Percentiles rank a stretch among this genome's conserved stretches.
Conservation (phyloP, 2,329 filamentous ascomycete species). For the Capronia coronata region DNA sequence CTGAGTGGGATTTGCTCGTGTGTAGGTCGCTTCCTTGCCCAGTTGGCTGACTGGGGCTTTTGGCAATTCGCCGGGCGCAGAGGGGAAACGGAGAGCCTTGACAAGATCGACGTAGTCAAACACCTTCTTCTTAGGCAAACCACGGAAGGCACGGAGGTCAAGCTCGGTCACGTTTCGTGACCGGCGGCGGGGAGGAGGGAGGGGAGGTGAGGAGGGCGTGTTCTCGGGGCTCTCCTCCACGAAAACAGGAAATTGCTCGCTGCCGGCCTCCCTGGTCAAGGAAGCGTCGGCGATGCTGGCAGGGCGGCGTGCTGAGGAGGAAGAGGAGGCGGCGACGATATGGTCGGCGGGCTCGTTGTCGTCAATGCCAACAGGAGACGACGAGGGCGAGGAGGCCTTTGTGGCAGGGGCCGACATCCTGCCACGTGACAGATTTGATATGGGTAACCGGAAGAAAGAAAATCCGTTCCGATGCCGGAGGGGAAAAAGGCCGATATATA, state of each 20-base stretch:
- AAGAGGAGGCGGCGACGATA: constrained; percentile 6
- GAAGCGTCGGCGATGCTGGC: constrained; percentile 8
- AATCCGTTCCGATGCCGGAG: constrained; percentile 5
- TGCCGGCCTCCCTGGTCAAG: constrained; percentile 9
- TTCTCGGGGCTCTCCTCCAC: constrained; percentile 13
- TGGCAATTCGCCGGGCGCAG: constrained; percentile 15
- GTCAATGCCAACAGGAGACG: constrained; percentile 1
- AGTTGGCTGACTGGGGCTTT: constrained; percentile 15
- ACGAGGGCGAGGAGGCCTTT: constrained; percentile 5
- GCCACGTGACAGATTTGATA: constrained; percentile 1
- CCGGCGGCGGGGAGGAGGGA: constrained; percentile 13
- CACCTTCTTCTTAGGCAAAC: constrained; percentile 12
- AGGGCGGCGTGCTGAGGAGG: constrained; percentile 1
- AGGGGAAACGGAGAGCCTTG: constrained; percentile 13
- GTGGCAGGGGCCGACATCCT: constrained; percentile 1
- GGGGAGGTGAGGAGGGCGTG: constrained; percentile 6
- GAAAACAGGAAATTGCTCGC: constrained; percentile 21
- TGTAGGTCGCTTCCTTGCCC: constrained; percentile 10
- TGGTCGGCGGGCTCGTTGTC: constrained; percentile 3
- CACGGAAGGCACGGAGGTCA: constrained; percentile 15
- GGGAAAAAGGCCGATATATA: constrained; percentile 7
- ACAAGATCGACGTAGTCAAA: constrained; percentile 24
- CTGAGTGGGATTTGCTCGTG: constrained; percentile 30
- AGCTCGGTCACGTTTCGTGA: constrained; percentile 21
- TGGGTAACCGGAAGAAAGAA: constrained; percentile 12